Evolutionary conservation across 2,329 filamentous ascomycete genomes (phyloP), one percentile per base, ranked within the genome.

Genomic region (Stromatinia cepivora): DNA sequence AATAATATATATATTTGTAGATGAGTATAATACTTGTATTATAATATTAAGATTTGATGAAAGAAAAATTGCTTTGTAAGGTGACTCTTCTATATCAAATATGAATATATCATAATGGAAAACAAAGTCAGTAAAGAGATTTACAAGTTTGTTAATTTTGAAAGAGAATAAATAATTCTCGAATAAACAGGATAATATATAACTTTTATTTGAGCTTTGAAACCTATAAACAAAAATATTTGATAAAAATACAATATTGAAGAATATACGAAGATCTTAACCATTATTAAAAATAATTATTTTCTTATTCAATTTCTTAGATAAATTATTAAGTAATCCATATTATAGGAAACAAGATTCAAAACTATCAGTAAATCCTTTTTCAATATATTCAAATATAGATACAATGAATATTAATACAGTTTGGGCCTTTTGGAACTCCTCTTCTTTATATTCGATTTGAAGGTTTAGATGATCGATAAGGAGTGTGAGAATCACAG

Each of bases 101-200:
- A 80, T 83, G 70, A 82, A 83, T 7, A 81, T 80, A 70, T 85
- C 84, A 71, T 85, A 89, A 72, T 87, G 84, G 64, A 88, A 86
- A 0, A 87, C 83, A 1, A 88, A 73, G 0, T 82, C 85, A 0
- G 84, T 81, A 0, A 88, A 78, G 1, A 85, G 84, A 3, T 79
- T 78, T 0, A 79, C 75, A 0, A 88, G 76, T 3, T 76, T 77
- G 0, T 83, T 84, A 1, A 84, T 76, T 4, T 78, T 72, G 0
- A 74, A 78, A 0, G 72, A 52, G 1, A 83, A 71, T 1, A 85
- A 76, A 63, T 79, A 82, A 70, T 82, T 84, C 70, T 80, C 86
- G 0, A 89, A 79, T 61, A 90, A 79, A 73, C 84, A 87, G 0
- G 85, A 84, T 3, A 88, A 79, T 0, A 87, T 88, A 70, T 89